Evolutionary conservation across 2,329 filamentous ascomycete species (phyloP).

Genomic region (Dryadomyces quercivorus): DNA sequence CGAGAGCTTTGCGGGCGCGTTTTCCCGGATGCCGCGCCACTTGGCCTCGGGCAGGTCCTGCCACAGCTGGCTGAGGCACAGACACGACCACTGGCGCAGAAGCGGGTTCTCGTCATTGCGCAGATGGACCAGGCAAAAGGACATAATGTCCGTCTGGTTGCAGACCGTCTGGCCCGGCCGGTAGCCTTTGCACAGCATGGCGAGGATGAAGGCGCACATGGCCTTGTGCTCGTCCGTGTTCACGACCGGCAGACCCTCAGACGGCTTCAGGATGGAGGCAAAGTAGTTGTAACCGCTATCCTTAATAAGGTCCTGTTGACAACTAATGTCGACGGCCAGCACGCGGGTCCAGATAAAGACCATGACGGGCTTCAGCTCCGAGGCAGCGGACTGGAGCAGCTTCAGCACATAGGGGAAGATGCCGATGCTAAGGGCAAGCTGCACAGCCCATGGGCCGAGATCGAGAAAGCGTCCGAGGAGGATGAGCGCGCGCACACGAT

Average conservation of each 20-base stretch:
- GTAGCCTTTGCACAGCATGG: conserved; percentile 94
- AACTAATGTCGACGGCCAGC: conserved; percentile 85
- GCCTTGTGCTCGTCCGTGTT: conserved; percentile 92
- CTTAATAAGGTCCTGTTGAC: conserved; percentile 87
- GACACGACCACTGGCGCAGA: conserved; percentile 85
- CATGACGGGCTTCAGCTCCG: conserved; percentile 95
- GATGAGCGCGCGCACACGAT: conserved; percentile 81
- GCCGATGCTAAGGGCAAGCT: conserved; percentile 89
- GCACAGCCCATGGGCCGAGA: conserved; percentile 95
- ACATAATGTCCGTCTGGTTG: conserved; percentile 80
- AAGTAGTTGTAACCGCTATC: conserved; percentile 98
- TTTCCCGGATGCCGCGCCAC: conserved; percentile 85
- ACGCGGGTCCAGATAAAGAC: conserved; percentile 98
- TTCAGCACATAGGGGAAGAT: conserved; percentile 99
- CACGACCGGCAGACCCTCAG: conserved; percentile 69
- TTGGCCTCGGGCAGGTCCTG: conserved; percentile 83
- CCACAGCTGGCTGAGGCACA: conserved; percentile 94
- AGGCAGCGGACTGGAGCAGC: conserved; percentile 83
- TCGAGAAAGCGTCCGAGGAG: conserved; percentile 88
- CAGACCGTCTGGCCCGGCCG: conserved; percentile 86
- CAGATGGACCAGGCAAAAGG: conserved; percentile 73
- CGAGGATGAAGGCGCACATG: conserved; percentile 97
- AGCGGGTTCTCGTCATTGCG: conserved; percentile 78
- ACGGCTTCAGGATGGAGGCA: conserved; percentile 78
- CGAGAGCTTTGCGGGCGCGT: conserved; percentile 70